Evolutionary conservation across 192 early-diverging fungal species (phyloP).

Genomic region (Mortierella claussenii): DNA sequence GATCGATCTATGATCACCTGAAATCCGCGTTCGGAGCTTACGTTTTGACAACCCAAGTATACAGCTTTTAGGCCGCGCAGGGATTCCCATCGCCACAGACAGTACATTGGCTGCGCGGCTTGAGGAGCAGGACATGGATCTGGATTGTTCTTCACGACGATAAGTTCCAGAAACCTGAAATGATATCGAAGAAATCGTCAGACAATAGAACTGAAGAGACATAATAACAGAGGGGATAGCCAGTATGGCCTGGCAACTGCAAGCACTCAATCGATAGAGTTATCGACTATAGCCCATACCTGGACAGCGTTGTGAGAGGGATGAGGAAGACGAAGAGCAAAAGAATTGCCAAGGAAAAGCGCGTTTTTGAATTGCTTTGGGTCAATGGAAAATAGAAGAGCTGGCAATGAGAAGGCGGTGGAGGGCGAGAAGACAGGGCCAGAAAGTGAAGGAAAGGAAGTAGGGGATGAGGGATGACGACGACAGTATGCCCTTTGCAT

Average conservation of each 20-base stretch:
- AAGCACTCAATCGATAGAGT: too few relatives aligned
- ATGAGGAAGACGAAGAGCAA: not conserved
- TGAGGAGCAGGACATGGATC: slow-evolving; percentile 48
- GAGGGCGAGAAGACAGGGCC: not conserved
- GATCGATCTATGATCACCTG: not conserved
- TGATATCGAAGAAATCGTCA: not conserved
- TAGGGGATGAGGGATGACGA: not conserved
- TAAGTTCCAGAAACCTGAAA: not conserved
- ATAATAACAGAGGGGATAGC: too few relatives aligned
- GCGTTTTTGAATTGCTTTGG: too few relatives aligned
- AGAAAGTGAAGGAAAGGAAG: not conserved
- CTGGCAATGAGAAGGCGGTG: not conserved
- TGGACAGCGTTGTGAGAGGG: not conserved
- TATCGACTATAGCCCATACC: too few relatives aligned
- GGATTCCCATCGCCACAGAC: slow-evolving; percentile 45
- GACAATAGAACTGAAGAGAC: not conserved
- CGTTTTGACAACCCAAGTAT: slow-evolving; percentile 12
- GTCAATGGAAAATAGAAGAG: not conserved
- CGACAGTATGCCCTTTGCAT: too few relatives aligned
- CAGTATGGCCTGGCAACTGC: too few relatives aligned
- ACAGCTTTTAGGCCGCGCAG: slow-evolving; percentile 36
- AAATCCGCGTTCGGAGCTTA: slow-evolving; percentile 15
- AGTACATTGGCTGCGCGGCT: slow-evolving; percentile 50
- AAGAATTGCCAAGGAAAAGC: not conserved
- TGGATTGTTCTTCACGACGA: not conserved